Percentiles rank a stretch among this genome's conserved stretches.
Conservation (phyloP, 106 monocot species). For the Dendrobium huoshanense region DNA sequence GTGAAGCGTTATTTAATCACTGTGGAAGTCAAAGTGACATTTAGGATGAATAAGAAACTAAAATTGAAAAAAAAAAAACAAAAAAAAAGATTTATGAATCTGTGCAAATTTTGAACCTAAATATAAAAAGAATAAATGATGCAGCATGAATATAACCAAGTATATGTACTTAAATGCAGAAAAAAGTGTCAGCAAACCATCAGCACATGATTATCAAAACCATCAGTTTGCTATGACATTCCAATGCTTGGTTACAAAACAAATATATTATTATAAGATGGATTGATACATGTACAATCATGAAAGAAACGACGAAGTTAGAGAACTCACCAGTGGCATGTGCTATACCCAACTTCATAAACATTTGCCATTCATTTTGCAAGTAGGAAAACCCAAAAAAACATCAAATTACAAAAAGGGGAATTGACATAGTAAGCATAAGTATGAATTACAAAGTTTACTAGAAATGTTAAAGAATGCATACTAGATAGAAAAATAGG, state of each 20-base stretch:
- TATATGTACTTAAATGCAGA: neutral
- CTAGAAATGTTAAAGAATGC: slow-evolving; percentile 10
- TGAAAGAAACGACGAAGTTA: neutral
- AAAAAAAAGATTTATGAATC: neutral
- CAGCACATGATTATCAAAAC: neutral
- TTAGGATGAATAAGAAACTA: neutral
- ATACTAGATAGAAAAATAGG: slow-evolving; percentile 93
- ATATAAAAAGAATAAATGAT: neutral
- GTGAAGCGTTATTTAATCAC: neutral
- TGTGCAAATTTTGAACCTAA: neutral
- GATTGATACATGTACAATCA: neutral
- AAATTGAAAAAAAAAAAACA: neutral
- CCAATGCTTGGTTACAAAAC: neutral
- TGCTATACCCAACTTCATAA: slow-evolving; percentile 92
- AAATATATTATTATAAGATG: neutral
- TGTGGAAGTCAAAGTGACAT: neutral
- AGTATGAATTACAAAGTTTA: neutral
- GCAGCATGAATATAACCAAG: neutral
- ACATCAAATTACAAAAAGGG: slow-evolving; percentile 5
- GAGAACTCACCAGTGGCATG: slow-evolving; percentile 86
- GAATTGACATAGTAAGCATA: neutral
- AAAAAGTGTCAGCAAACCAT: neutral
- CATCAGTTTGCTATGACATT: neutral
- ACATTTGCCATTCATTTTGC: slow-evolving; percentile 10
- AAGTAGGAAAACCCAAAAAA: slow-evolving; percentile 2